Evolutionary conservation across 306 rosid genomes (phyloP), one percentile per base, ranked within the genome.

Genomic region (Sechiopsis laciniata): DNA sequence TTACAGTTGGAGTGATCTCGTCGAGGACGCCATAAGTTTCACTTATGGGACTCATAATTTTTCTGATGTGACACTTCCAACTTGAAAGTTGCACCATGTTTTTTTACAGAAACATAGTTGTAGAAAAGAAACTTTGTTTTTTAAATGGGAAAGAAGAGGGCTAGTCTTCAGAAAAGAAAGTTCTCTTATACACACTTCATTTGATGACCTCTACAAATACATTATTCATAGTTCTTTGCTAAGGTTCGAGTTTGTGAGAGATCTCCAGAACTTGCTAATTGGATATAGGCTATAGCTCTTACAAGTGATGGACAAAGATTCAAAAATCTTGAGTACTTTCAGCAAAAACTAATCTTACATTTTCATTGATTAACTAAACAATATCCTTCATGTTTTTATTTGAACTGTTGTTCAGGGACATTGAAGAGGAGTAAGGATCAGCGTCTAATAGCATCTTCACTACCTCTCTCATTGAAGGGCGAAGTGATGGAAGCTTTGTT

Each of bases 401-500:
- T 70, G 74, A 70, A 70, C 60, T 52, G 74, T 70, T 50, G 59
- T 26, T 70, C 74, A 70, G 74, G 74, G 60, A 26, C 16, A 51
- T 9, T 26, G 74, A 70, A 51, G 74, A 24, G 24, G 60, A 70
- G 46, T 70, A 24, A 29, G 91, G 90, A 58, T 91, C 87, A 45
- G 91, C 92, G 80, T 86, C 97, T 10, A 52, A 14, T 6, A 95
- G 95, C 96, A 85, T 91, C 76, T 91, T 95, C 63, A 88, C 86
- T 51, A 90, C 96, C 59, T 88, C 97, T 79, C 99, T 86, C 99
- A 91, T 95, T 6, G 92, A 76, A 51, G 99, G 97, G 53, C 99
- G 97, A 62, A 87, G 71, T 12, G 92, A 76, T 2, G 97, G 99
- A 76, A 91, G 95, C 85, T 86, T 95, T 55, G 77, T 80, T 20